phyloP scores from a whole-genome alignment of 1,284 basidiomycete genomes.

The Cryptococcus wingfieldii region DNA sequence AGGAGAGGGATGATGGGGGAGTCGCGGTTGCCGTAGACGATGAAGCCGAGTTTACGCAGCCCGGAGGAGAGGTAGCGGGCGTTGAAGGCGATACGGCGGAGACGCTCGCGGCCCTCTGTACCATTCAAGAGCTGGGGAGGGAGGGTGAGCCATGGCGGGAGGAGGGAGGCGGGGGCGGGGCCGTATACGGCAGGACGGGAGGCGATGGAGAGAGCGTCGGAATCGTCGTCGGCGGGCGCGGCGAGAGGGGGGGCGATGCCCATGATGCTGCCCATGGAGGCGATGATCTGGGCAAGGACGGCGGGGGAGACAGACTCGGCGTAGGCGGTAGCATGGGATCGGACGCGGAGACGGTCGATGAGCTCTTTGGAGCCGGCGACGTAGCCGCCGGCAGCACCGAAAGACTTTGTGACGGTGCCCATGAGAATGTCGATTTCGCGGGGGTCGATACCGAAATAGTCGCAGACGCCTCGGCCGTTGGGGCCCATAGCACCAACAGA shows the following conservation, averaged over 20 bases:
- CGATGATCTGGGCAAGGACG: conserved; percentile 83
- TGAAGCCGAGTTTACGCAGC: conserved; percentile 89
- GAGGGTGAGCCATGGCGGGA: conserved; percentile 69
- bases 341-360: conserved; percentile 74
- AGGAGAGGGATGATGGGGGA: conserved; percentile 92
- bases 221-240: conserved; percentile 27
- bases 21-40: conserved; percentile 87
- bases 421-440: conserved; percentile 85
- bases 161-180: conserved; percentile 58
- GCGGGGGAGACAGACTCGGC: conserved; percentile 89
- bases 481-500: conserved; percentile 94
- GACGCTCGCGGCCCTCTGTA: conserved; percentile 71
- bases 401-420: conserved; percentile 99
- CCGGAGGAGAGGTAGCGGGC: conserved; percentile 84
- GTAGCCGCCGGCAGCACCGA: conserved; percentile 95
- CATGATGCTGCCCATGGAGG: conserved; percentile 96
- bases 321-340: conserved; percentile 80
- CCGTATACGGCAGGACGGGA: conserved; percentile 51
- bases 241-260: conserved; percentile 62
- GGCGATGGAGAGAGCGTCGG: conserved; percentile 50
- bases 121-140: conserved; percentile 69
- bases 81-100: conserved; percentile 91
- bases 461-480: conserved; percentile 86
- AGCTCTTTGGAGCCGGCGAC: conserved; percentile 77
- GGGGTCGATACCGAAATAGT: conserved; percentile 89